Base-by-base conservation (phyloP, 2,329 filamentous ascomycete genomes). In the Penicillium sp. region DNA sequence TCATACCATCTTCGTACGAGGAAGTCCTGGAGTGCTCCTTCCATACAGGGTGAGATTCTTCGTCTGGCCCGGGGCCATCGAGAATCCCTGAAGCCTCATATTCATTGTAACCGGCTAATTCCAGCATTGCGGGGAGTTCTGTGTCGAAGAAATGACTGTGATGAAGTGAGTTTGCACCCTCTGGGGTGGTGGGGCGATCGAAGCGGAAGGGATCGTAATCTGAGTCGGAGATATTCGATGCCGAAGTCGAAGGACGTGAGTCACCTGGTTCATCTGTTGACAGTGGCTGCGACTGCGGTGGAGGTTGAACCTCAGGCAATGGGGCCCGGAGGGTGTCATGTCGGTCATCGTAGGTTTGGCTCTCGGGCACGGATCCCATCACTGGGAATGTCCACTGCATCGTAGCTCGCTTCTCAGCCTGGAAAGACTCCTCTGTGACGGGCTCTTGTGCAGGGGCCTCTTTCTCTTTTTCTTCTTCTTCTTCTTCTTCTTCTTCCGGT, bases 381-480 rank as follows among this genome's bases (percentile, higher is more conserved):
- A 75, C 70, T 8, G 81, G 81, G 60, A 84, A 84, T 13, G 78
- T 83, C 82, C 82, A 86, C 35, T 83, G 81, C 71, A 80, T 80
- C 5, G 75, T 78, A 17, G 75, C 75, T 7, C 75, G 72, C 49
- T 74, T 76, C 15, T 68, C 77, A 2, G 62, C 61, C 21, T 61
- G 63, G 25, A 71, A 68, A 7, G 56, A 37, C 35, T 68, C 65
- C 10, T 67, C 68, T 33, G 66, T 59, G 17, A 43, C 54, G 19
- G 56, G 51, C 21, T 60, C 55, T 2, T 53, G 27, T 5, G 35
- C 38, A 38, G 56, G 35, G 12, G 35, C 25, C 13, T 59, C 57
- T 31, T 55, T 50, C 27, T 53, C 47, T 21, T n/a, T 5, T 33
- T 59, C 42, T n/a, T 55, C 56, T 21, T n/a, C 12, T 33, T 59